phyloP scores from a whole-genome alignment of 2,329 filamentous ascomycete genomes.

The Calonectria crousiana region DNA sequence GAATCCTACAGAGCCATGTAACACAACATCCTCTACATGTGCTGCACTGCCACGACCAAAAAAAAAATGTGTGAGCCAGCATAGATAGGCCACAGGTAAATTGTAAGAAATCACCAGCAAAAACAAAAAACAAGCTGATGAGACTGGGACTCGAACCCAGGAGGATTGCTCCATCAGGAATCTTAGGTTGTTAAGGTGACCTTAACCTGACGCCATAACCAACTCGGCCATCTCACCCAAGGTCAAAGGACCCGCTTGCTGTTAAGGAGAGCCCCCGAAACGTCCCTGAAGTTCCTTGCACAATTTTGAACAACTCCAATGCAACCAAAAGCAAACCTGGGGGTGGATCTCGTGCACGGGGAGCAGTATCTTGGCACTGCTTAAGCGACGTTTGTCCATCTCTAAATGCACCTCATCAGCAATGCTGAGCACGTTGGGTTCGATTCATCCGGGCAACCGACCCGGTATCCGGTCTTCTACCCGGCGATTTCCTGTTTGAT shows the following conservation, averaged over 20 bases:
- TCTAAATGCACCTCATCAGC: slow-evolving; percentile 4
- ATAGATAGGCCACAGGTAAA: too few relatives aligned
- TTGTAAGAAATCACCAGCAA: neutral
- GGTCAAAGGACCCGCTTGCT: slow-evolving; percentile 22
- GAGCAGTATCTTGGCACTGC: neutral
- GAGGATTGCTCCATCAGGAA: slow-evolving; percentile 47
- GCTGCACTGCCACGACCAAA: neutral
- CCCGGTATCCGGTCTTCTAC: neutral
- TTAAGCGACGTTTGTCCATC: neutral
- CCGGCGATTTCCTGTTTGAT: slow-evolving; percentile 3
- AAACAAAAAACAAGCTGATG: slow-evolving; percentile 35
- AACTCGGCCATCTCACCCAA: slow-evolving; percentile 45
- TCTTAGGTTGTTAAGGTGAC: slow-evolving; percentile 42
- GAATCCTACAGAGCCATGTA: neutral
- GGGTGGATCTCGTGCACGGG: neutral
- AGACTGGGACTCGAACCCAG: slow-evolving; percentile 47
- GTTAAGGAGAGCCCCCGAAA: neutral
- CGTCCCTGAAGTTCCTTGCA: neutral
- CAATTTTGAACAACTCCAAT: neutral
- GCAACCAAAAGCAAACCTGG: neutral
- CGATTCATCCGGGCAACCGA: neutral
- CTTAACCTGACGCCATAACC: slow-evolving; percentile 47
- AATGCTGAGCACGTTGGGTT: neutral
- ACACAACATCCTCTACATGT: neutral
- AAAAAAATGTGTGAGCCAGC: neutral